These are phyloP conservation scores for Nadsonia starkeyi-henricii DNA, from an alignment of 1,139 yeast species.

Conservation along the genomic window DNA sequence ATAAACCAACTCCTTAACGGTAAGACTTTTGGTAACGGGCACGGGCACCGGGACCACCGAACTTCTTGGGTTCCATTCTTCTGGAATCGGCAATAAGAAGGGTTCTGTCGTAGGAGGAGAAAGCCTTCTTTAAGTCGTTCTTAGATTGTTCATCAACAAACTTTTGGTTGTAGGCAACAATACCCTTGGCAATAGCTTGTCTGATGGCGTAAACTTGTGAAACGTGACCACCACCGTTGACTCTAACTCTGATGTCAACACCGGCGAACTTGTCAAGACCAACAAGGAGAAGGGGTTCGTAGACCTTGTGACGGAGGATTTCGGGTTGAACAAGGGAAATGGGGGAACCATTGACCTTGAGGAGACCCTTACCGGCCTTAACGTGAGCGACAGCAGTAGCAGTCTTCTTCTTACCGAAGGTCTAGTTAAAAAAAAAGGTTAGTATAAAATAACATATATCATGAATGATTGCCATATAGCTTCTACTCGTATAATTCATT, in stretches of 20 bases:
- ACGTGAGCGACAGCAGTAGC: slow-evolving; percentile 99
- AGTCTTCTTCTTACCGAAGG: slow-evolving; percentile 99
- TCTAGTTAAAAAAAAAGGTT: slow-evolving; percentile 32
- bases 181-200: slow-evolving; percentile 99
- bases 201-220: slow-evolving; percentile 99
- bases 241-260: slow-evolving; percentile 97
- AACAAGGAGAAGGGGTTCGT: slow-evolving; percentile 97
- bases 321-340: slow-evolving; percentile 98
- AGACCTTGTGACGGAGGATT: slow-evolving; percentile 97
- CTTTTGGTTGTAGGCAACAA: slow-evolving; percentile 98
- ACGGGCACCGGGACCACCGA: slow-evolving; percentile 99
- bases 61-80: slow-evolving; percentile 99
- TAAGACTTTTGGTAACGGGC: slow-evolving; percentile 99
- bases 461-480: too few species aligned
- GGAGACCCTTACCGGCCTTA: slow-evolving; percentile 98
- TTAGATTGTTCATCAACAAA: slow-evolving; percentile 98
- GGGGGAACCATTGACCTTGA: slow-evolving; percentile 98
- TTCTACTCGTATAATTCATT: too few species aligned
- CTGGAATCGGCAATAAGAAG: slow-evolving; percentile 98
- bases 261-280: slow-evolving; percentile 98
- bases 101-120: slow-evolving; percentile 97
- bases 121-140: slow-evolving; percentile 98
- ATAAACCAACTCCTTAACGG: slow-evolving; percentile 51
- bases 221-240: slow-evolving; percentile 99
- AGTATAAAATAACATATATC: background rate